Conservation (phyloP, 306 rosid species). For the Gillenia trifoliata region DNA sequence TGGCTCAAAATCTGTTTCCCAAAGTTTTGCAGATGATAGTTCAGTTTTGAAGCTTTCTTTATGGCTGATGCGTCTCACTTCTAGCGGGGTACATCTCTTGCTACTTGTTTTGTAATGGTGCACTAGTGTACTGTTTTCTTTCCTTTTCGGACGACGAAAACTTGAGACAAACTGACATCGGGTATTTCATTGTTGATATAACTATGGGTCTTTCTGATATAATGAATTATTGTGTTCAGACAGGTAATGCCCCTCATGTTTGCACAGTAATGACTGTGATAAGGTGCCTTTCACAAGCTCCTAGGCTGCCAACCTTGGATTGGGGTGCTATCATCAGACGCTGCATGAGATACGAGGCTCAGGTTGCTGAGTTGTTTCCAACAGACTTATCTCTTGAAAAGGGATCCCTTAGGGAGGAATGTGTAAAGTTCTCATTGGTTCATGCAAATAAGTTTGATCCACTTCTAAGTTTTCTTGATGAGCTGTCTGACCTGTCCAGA, state of each 20-base stretch:
- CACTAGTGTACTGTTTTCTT: not conserved
- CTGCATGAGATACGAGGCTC: slow-evolving; percentile 76
- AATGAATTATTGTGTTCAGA: slow-evolving; percentile 35
- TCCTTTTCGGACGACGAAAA: not conserved
- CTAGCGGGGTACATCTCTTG: slow-evolving; percentile 46
- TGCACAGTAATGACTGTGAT: slow-evolving; percentile 43
- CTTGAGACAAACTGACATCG: not conserved
- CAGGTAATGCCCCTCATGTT: slow-evolving; percentile 30
- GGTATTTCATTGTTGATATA: not conserved
- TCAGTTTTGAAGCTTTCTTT: slow-evolving; percentile 56
- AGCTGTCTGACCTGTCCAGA: slow-evolving; percentile 73
- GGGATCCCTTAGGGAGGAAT: slow-evolving; percentile 71
- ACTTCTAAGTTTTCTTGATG: slow-evolving; percentile 80
- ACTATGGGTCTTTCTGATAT: slow-evolving; percentile 22
- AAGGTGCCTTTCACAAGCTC: slow-evolving; percentile 90
- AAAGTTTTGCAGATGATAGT: slow-evolving; percentile 63
- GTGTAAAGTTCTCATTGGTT: slow-evolving; percentile 63
- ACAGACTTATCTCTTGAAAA: slow-evolving; percentile 36
- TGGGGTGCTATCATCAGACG: slow-evolving; percentile 87
- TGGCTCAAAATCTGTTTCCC: slow-evolving; percentile 49
- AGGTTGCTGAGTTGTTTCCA: slow-evolving; percentile 32
- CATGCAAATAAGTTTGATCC: slow-evolving; percentile 82
- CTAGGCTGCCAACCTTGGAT: slow-evolving; percentile 80
- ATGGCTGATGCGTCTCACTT: slow-evolving; percentile 68
- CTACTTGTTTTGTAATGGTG: slow-evolving; percentile 1